A percentile compares a stretch with the other conserved stretches of the same genome.
These are phyloP conservation scores for Suhomyces maxii DNA, from an alignment of 1,139 yeast genomes.

Conservation along the genomic window DNA sequence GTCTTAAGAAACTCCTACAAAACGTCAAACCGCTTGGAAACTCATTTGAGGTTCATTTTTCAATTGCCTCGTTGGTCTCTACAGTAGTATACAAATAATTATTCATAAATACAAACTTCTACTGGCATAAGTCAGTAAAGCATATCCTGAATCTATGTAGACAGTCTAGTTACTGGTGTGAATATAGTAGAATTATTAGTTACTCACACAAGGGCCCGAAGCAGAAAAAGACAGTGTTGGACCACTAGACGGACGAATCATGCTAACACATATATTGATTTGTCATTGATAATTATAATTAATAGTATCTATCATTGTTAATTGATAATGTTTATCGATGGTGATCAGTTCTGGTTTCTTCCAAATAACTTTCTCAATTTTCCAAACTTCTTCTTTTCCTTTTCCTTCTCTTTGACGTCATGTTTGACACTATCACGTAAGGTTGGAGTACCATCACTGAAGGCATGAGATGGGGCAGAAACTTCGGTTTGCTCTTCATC, in stretches of 20 bases:
- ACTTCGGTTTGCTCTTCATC: conserved; percentile 19
- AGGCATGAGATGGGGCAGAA: conserved; percentile 1
- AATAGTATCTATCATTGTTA: too few species aligned
- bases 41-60: too few species aligned
- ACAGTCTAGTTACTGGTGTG: background rate
- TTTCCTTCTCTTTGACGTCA: conserved; percentile 12
- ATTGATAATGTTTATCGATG: too few species aligned
- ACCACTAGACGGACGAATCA: too few species aligned
- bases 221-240: background rate
- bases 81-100: background rate
- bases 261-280: too few species aligned
- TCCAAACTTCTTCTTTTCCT: conserved; percentile 50
- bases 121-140: background rate
- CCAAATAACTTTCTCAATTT: conserved; percentile 66
- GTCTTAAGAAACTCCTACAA: too few species aligned
- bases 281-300: too few species aligned
- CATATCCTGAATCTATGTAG: background rate
- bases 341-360: conserved; percentile 16
- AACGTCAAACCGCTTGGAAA: too few species aligned
- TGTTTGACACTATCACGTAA: conserved; percentile 16
- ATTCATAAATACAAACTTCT: conserved; percentile 1
- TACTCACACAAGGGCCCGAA: background rate
- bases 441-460: conserved; percentile 10
- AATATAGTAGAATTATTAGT: too few species aligned
- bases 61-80: background rate